A percentile compares a stretch with the other conserved stretches of the same genome.
These are phyloP conservation scores for Pelargonium exstipulatum DNA, from an alignment of 441 rosid species.

Conservation along the genomic window DNA sequence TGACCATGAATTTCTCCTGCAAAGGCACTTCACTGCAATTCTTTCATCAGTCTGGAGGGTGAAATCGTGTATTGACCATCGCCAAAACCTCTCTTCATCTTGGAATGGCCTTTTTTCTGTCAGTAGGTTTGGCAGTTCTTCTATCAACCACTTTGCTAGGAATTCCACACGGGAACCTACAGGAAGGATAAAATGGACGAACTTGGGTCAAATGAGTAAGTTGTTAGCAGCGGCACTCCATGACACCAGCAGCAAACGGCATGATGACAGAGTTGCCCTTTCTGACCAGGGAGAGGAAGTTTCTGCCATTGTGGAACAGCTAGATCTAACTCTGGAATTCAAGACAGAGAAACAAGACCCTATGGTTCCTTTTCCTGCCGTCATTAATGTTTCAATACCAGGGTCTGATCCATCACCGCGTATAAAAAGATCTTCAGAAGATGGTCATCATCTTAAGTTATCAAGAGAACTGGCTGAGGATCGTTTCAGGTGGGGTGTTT, in stretches of 20 bases:
- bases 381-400: conserved; percentile 51
- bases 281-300: conserved; percentile 41
- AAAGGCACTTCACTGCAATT: conserved; percentile 81
- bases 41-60: conserved; percentile 79
- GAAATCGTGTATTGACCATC: conserved; percentile 28
- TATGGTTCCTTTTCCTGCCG: conserved; percentile 45
- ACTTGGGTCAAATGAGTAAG: conserved; percentile 45
- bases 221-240: conserved; percentile 63
- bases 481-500: conserved; percentile 63
- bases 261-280: conserved; percentile 32
- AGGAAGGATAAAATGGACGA: conserved; percentile 51
- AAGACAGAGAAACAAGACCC: conserved; percentile 42
- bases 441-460: conserved; percentile 38
- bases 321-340: conserved; percentile 74
- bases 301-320: conserved; percentile 34
- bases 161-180: conserved; percentile 38
- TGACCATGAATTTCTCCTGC: conserved; percentile 85
- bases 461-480: conserved; percentile 49
- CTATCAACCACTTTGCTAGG: conserved; percentile 29
- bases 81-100: conserved; percentile 32
- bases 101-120: conserved; percentile 46
- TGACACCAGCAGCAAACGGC: conserved; percentile 41
- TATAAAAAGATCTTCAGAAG: conserved; percentile 29
- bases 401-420: conserved; percentile 32
- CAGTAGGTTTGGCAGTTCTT: conserved; percentile 44